Evolutionary conservation across 768 basidiomycete species (phyloP).

Genomic region (Krasilnikovozyma curviuscula): DNA sequence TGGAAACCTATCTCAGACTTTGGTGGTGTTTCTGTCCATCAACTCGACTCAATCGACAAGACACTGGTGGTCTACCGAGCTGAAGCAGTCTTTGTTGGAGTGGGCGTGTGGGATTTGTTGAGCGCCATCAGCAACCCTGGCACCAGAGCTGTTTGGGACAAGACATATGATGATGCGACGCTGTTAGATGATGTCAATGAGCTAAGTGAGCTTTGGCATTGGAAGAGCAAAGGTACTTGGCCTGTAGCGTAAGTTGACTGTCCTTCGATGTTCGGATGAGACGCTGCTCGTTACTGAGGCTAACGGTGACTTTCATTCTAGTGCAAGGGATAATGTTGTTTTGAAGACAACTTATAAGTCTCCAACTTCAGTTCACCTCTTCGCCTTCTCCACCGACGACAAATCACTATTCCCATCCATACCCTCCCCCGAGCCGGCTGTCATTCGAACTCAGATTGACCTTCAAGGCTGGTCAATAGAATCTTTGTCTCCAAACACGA

Average conservation of each 20-base stretch:
- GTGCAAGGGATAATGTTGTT: slow-evolving; percentile 74
- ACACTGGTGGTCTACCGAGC: slow-evolving; percentile 89
- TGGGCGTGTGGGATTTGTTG: slow-evolving; percentile 86
- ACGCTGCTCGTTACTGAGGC: neutral
- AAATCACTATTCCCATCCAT: slow-evolving; percentile 53
- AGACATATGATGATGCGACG: slow-evolving; percentile 64
- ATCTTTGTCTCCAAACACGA: slow-evolving; percentile 81
- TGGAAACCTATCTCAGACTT: slow-evolving; percentile 68
- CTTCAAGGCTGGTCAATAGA: slow-evolving; percentile 98
- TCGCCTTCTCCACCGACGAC: slow-evolving; percentile 85
- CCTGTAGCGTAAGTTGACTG: slow-evolving; percentile 54
- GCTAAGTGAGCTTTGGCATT: slow-evolving; percentile 73
- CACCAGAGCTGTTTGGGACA: slow-evolving; percentile 68
- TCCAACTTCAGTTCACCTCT: slow-evolving; percentile 80
- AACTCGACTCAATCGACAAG: slow-evolving; percentile 90
- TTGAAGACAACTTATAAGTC: slow-evolving; percentile 95
- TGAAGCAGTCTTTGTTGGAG: slow-evolving; percentile 90
- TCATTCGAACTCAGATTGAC: slow-evolving; percentile 87
- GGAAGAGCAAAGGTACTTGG: slow-evolving; percentile 80
- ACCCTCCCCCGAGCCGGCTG: slow-evolving; percentile 48
- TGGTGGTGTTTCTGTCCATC: slow-evolving; percentile 79
- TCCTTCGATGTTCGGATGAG: neutral
- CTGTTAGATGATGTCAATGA: slow-evolving; percentile 68
- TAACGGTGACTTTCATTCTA: slow-evolving; percentile 20
- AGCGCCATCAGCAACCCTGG: slow-evolving; percentile 72